phyloP scores from a whole-genome alignment of 73 alveolate species.

The Paraurostyla sp. region DNA sequence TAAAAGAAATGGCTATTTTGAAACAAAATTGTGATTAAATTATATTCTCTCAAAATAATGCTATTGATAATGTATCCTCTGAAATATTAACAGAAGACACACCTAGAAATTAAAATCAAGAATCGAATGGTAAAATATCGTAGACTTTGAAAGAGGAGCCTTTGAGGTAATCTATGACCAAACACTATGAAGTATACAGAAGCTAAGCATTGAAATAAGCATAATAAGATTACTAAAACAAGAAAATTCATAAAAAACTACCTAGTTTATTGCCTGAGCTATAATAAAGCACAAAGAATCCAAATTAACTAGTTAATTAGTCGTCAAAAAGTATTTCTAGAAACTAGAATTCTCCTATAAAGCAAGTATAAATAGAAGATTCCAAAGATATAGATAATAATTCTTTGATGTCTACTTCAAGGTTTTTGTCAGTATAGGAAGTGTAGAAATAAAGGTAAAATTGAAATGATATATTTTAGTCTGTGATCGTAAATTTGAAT shows the following conservation, averaged over 20 bases:
- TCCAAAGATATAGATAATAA: no score
- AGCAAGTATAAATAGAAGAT: no score
- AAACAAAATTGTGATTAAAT: slow-evolving; percentile 10
- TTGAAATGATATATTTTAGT: no score
- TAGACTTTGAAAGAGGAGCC: slow-evolving; percentile 7
- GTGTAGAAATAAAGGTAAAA: no score
- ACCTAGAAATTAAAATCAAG: not conserved
- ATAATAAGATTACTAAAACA: not conserved
- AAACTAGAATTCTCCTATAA: no score
- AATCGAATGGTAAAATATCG: not conserved
- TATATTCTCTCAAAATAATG: slow-evolving; percentile 3
- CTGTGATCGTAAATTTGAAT: no score
- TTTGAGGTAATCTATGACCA: slow-evolving; percentile 1
- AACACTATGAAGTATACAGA: slow-evolving; percentile 15
- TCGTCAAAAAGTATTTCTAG: no score
- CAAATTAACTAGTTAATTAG: no score
- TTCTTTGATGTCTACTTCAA: no score
- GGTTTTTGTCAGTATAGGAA: no score
- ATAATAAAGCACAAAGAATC: not conserved
- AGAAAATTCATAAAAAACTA: not conserved
- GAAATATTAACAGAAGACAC: not conserved
- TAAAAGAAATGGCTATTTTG: not conserved
- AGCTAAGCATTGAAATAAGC: slow-evolving; percentile 9
- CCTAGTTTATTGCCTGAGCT: slow-evolving; percentile 1
- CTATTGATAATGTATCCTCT: no score